Evolutionary conservation across 1,139 yeast species (phyloP).

Genomic region (Protomyces lactucae-debilis): DNA sequence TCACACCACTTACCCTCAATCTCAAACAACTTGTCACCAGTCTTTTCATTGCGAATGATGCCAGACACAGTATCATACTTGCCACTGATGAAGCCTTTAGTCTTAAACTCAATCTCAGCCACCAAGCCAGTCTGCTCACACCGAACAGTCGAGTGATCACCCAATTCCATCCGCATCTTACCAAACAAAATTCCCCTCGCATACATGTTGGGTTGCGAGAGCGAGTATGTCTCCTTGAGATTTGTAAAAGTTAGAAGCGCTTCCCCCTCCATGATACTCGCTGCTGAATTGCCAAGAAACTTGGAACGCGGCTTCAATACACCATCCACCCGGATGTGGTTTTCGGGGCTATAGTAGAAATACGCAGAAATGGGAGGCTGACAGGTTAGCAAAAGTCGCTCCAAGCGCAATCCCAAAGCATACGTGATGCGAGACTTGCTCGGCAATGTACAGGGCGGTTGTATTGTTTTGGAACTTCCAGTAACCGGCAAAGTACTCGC

Average conservation of each 20-base stretch:
- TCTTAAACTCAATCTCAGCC: conserved; percentile 87
- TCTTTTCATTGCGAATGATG: conserved; percentile 50
- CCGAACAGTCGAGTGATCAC: conserved; percentile 77
- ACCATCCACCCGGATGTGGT: conserved; percentile 81
- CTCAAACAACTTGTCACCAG: conserved; percentile 57
- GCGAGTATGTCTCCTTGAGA: conserved; percentile 56
- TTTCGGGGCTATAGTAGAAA: conserved; percentile 78
- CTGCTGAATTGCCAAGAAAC: conserved; percentile 86
- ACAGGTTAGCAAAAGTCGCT: neutral
- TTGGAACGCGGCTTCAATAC: conserved; percentile 77
- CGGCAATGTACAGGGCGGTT: conserved; percentile 60
- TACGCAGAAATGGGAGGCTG: conserved; percentile 76
- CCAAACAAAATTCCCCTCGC: conserved; percentile 84
- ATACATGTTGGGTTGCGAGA: conserved; percentile 91
- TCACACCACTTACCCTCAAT: conserved; percentile 93
- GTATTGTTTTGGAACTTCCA: conserved; percentile 77
- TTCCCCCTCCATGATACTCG: conserved; percentile 93
- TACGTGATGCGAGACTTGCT: conserved; percentile 85
- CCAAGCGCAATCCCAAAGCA: conserved; percentile 44
- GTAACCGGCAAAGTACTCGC: conserved; percentile 82
- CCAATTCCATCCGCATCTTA: conserved; percentile 78
- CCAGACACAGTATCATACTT: conserved; percentile 89
- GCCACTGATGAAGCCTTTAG: conserved; percentile 90
- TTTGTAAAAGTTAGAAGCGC: conserved; percentile 69
- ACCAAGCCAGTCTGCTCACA: conserved; percentile 57